These are phyloP conservation scores for Osmanthus fragrans DNA, from an alignment of 257 asterid species.

Conservation along the genomic window DNA sequence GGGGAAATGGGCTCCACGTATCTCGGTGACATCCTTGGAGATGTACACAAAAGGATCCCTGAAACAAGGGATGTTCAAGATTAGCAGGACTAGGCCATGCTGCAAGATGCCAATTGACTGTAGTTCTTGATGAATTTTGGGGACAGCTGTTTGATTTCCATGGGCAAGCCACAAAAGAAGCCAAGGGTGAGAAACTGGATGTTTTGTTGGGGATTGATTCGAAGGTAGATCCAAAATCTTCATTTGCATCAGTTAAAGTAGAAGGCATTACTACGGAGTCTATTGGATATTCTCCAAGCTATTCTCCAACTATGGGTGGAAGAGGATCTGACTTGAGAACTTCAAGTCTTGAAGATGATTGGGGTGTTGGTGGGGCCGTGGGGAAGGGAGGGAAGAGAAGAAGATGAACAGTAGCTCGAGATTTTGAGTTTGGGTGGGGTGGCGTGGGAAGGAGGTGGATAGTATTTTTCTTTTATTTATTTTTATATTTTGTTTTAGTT, in stretches of 20 bases:
- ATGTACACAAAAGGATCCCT: no score
- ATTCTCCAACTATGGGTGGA: slow-evolving; percentile 54
- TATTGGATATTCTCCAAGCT: slow-evolving; percentile 47
- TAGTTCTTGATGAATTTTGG: slow-evolving; percentile 84
- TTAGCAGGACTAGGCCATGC: slow-evolving; percentile 94
- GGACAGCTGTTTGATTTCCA: slow-evolving; percentile 87
- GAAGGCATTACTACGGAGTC: slow-evolving; percentile 51
- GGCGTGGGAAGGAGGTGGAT: no score
- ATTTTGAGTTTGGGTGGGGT: no score
- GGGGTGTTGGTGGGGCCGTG: no score
- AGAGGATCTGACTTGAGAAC: slow-evolving; percentile 54
- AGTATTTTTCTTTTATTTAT: no score
- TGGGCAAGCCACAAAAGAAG: slow-evolving; percentile 72
- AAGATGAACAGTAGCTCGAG: no score
- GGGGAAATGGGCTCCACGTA: no score
- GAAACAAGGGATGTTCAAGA: no score
- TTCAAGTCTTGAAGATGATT: slow-evolving; percentile 46
- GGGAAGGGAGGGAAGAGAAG: no score
- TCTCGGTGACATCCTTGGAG: no score
- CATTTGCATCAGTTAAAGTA: slow-evolving; percentile 50
- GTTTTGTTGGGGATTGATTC: slow-evolving; percentile 59
- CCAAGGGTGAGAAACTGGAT: slow-evolving; percentile 73
- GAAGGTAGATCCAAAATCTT: slow-evolving; percentile 50
- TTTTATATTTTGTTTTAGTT: no score
- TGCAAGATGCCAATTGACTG: slow-evolving; percentile 80